Evolutionary conservation across 2,329 filamentous ascomycete species (phyloP), one percentile per base, ranked within the genome.

Genomic region (Drechslerella dactyloides): DNA sequence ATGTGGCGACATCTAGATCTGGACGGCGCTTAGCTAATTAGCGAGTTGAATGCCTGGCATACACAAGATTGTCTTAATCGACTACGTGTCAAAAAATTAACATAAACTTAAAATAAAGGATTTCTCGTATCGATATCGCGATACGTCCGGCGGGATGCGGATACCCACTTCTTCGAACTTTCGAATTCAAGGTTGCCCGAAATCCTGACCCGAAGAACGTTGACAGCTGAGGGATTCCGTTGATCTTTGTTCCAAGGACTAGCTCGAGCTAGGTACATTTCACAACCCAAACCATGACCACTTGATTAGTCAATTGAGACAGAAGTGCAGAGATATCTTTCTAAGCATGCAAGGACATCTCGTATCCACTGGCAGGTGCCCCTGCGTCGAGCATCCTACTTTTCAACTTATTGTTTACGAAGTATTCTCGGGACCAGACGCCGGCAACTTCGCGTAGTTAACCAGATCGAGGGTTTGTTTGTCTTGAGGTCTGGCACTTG

Each of bases 361-460:
- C 37, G n/a, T 42, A 42, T 17, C n/a, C n/a, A 42, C 11, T 42
- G 37, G 11, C 11, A 42, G 37, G 11, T 42, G 15, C 44, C 44
- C 44, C 44, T 23, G 37, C 37, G 37, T 42, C 37, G 13, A 42
- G 37, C 37, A 13, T 42, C 27, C 27, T 4, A 8, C 27, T 8
- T 8, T 3, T 33, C 8, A 33, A 8, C 27, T 33, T 33, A 8
- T 33, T 33, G 37, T 15, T 42, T 42, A 6, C 44, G 44, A 48
- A 48, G 40, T 6, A 17, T 15, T 44, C 40, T 44, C 40, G 40
- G 40, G 44, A 48, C 44, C 44, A 48, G 44, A 48, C 44, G 44
- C 44, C 44, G 44, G 44, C 19, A 19, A 4, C n/a, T 17, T 48
- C 44, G 44, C 44, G 44, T 48, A 48, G 44, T 19, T 48, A 23